Conservation (phyloP, 2,329 filamentous ascomycete genomes). For the Ceratocystis ficicola region DNA sequence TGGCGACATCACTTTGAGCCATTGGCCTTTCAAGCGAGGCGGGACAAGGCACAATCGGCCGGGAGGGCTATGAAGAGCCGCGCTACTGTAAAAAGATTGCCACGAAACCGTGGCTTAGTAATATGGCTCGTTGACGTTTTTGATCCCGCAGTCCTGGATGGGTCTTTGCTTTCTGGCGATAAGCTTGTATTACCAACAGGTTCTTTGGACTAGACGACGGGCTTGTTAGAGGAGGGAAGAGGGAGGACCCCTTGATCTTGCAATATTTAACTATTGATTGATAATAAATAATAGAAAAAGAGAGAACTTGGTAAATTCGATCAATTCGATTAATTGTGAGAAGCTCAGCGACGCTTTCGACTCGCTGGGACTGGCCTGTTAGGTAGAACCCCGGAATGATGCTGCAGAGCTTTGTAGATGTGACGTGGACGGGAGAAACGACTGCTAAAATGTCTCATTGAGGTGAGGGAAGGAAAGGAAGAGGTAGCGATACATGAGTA, state of each 20-base stretch:
- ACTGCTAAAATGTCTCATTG: neutral
- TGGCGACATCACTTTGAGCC: no score
- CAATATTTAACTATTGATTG: neutral
- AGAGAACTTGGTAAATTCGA: neutral
- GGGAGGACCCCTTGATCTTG: neutral
- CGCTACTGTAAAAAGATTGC: neutral
- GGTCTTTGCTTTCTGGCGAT: neutral
- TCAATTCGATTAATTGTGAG: neutral
- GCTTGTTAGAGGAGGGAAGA: neutral
- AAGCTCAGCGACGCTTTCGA: no score
- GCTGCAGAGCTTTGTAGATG: neutral
- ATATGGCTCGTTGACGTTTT: no score
- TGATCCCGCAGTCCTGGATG: neutral
- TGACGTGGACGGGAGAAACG: neutral
- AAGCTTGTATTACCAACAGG: slow-evolving; percentile 1
- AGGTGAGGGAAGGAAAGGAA: neutral
- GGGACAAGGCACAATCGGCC: neutral
- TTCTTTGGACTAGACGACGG: neutral
- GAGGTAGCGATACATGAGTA: neutral
- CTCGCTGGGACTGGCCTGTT: neutral
- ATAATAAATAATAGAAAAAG: neutral
- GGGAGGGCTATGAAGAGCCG: neutral
- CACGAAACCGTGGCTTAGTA: neutral
- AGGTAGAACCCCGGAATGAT: neutral
- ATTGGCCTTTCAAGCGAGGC: no score